Conservation (phyloP, 2,329 filamentous ascomycete species). For the Alternaria gansuensis region DNA sequence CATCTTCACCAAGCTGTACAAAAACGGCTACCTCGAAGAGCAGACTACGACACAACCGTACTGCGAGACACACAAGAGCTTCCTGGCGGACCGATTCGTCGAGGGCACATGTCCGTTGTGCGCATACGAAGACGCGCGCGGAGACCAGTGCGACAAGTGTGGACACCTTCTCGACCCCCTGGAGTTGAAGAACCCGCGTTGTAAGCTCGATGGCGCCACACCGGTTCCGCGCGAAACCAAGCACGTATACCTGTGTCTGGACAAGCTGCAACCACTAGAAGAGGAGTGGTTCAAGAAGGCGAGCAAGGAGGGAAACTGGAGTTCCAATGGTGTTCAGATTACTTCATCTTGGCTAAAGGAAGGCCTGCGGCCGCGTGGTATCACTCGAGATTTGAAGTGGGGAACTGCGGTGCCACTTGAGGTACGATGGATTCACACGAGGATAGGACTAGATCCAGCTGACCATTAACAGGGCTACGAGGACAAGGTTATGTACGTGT, state of each 20-base stretch:
- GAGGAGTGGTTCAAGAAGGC: conserved; percentile 79
- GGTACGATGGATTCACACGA: conserved; percentile 14
- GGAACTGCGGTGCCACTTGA: conserved; percentile 70
- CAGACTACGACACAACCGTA: conserved; percentile 88
- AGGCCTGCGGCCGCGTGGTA: conserved; percentile 85
- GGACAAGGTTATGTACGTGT: conserved; percentile 88
- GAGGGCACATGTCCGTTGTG: conserved; percentile 82
- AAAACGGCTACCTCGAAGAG: conserved; percentile 89
- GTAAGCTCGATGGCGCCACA: conserved; percentile 87
- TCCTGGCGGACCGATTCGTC: conserved; percentile 69
- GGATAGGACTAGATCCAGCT: conserved; percentile 6
- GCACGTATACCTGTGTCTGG: conserved; percentile 87
- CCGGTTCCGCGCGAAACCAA: conserved; percentile 84
- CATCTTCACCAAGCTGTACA: conserved; percentile 85
- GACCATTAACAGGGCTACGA: conserved; percentile 63
- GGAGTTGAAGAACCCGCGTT: conserved; percentile 69
- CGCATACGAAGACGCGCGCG: conserved; percentile 61
- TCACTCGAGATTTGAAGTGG: conserved; percentile 93
- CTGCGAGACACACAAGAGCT: conserved; percentile 72
- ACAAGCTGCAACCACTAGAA: conserved; percentile 80
- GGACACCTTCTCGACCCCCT: conserved; percentile 59
- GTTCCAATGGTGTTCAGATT: conserved; percentile 76
- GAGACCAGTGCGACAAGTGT: conserved; percentile 65
- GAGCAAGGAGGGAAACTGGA: conserved; percentile 79
- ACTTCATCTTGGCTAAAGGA: conserved; percentile 83